Evolutionary conservation across 2,329 filamentous ascomycete genomes (phyloP).

Genomic region (Fusarium cicatricum): DNA sequence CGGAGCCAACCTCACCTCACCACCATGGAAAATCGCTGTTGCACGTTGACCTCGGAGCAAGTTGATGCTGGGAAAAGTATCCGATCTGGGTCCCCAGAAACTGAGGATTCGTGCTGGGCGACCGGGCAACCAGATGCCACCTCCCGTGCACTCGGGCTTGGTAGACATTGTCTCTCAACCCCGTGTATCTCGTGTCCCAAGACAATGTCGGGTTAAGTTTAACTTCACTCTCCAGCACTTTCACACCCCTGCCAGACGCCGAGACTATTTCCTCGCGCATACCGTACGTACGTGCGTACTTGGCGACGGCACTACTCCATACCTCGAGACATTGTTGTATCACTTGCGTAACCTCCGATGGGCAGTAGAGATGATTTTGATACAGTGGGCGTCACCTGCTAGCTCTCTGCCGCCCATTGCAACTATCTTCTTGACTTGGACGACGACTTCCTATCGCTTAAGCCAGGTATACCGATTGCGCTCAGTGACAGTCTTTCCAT

Average conservation of each 20-base stretch:
- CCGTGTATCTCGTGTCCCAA: constrained; percentile 31
- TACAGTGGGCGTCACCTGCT: constrained; percentile 20
- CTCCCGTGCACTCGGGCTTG: constrained; percentile 19
- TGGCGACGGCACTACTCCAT: constrained; percentile 32
- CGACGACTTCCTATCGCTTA: constrained; percentile 4
- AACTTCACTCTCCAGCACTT: constrained; percentile 30
- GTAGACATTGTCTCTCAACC: constrained; percentile 20
- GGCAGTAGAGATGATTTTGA: constrained; percentile 15
- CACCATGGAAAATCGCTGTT: constrained; percentile 26
- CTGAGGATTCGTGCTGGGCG: constrained; percentile 16
- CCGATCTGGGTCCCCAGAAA: constrained; percentile 18
- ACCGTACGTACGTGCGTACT: constrained; percentile 30
- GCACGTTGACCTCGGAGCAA: constrained; percentile 26
- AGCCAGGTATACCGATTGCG: background rate
- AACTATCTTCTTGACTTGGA: constrained; percentile 8
- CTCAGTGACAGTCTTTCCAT: constrained; percentile 18
- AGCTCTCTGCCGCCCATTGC: constrained; percentile 7
- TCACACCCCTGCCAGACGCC: constrained; percentile 28
- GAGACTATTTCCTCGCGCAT: constrained; percentile 31
- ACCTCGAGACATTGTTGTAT: constrained; percentile 39
- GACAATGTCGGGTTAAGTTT: constrained; percentile 40
- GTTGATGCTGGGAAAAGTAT: constrained; percentile 30
- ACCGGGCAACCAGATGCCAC: constrained; percentile 29
- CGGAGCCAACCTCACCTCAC: constrained; percentile 34
- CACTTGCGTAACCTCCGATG: constrained; percentile 31